These are phyloP conservation scores for Apiospora rasikravindrae DNA, from an alignment of 2,329 filamentous ascomycete species.

Conservation along the genomic window DNA sequence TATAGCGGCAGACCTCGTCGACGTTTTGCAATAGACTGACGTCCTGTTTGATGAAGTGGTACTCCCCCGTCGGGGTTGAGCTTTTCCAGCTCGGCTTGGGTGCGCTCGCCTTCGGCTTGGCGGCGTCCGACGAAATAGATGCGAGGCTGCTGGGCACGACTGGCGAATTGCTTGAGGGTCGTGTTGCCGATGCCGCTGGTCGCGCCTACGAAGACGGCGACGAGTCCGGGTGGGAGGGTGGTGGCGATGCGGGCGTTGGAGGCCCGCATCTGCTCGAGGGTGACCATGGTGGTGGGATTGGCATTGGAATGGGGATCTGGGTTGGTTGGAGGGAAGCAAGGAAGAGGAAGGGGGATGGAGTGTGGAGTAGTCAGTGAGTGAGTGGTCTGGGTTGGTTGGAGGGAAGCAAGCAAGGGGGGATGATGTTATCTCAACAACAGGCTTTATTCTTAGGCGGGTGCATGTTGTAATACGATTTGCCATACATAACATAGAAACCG, in stretches of 20 bases:
- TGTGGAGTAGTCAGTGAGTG: no score
- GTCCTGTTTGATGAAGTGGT: neutral
- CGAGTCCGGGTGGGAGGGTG: conserved; percentile 36
- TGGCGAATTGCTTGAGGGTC: conserved; percentile 52
- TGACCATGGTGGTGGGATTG: conserved; percentile 24
- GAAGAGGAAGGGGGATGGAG: no score
- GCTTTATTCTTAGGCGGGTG: no score
- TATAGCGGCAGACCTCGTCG: conserved; percentile 27
- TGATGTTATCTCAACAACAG: neutral
- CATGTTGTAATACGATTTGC: no score
- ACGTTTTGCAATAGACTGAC: neutral
- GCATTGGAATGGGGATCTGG: no score
- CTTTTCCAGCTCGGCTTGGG: neutral
- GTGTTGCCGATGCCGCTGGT: conserved; percentile 60
- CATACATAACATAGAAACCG: no score
- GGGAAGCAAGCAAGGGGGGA: neutral
- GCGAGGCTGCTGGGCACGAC: conserved; percentile 43
- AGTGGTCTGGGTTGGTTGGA: no score
- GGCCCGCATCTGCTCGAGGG: conserved; percentile 34
- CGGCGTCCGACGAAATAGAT: neutral
- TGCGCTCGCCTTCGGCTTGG: neutral
- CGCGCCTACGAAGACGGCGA: conserved; percentile 58
- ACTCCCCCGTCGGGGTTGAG: neutral
- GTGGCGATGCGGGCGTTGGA: conserved; percentile 44
- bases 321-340: no score